phyloP scores from a whole-genome alignment of 352 stramenopile species.

The Peronosclerospora sorghi region DNA sequence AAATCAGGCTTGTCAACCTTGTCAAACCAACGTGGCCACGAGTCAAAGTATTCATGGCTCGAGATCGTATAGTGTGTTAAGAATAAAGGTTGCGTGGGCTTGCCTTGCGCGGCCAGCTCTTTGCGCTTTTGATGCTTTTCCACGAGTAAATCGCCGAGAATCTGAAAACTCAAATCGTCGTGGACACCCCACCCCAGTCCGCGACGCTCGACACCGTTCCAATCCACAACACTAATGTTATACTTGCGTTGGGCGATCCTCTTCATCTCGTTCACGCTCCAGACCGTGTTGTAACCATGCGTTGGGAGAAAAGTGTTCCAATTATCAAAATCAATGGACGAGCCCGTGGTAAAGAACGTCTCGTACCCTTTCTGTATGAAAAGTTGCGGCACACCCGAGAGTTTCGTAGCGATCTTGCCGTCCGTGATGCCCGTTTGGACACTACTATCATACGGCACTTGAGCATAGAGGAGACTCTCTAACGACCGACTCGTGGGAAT shows the following conservation, averaged over 20 bases:
- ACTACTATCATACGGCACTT: conserved; percentile 32
- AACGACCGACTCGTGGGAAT: conserved; percentile 43
- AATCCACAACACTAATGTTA: conserved; percentile 17
- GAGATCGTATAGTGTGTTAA: conserved; percentile 41
- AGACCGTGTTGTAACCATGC: conserved; percentile 41
- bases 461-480: conserved; percentile 39
- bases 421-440: conserved; percentile 22
- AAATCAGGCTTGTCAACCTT: conserved; percentile 23
- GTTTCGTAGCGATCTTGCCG: conserved; percentile 14
- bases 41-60: conserved; percentile 27
- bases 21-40: conserved; percentile 23
- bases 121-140: conserved; percentile 22
- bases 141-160: conserved; percentile 28
- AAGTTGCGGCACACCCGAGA: conserved; percentile 36
- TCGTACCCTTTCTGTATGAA: conserved; percentile 44
- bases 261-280: conserved; percentile 25
- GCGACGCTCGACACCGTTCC: conserved; percentile 3
- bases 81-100: conserved; percentile 29
- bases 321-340: conserved; percentile 27
- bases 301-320: conserved; percentile 37
- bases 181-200: conserved; percentile 26
- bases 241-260: conserved; percentile 13
- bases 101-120: conserved; percentile 3
- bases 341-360: conserved; percentile 34
- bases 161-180: conserved; percentile 30